Evolutionary conservation across 805 yeast species (phyloP).

Genomic region (Starmerella vaccinii): DNA sequence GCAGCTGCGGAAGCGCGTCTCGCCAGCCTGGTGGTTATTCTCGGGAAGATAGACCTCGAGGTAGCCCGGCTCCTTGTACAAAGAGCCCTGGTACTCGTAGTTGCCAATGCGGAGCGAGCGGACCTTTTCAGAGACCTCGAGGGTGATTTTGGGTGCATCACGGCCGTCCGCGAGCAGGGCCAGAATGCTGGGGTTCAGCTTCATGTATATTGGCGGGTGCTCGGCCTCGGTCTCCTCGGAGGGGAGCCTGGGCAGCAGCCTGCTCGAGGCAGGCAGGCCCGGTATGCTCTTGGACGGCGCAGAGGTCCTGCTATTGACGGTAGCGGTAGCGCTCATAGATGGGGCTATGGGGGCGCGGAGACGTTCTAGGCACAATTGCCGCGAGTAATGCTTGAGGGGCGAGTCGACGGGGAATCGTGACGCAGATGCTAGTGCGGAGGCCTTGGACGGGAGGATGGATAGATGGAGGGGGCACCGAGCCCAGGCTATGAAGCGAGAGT

Average conservation of each 20-base stretch:
- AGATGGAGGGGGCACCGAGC: too few relatives aligned
- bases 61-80: conserved; percentile 23
- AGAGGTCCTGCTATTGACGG: background rate
- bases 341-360: background rate
- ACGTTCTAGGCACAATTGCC: conserved; percentile 1
- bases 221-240: background rate
- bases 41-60: conserved; percentile 19
- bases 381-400: background rate
- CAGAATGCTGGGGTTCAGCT: conserved; percentile 18
- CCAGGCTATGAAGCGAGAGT: background rate
- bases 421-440: background rate
- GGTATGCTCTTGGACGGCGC: background rate
- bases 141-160: conserved; percentile 2
- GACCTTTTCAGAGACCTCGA: conserved; percentile 13
- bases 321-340: conserved; percentile 4
- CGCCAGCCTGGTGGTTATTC: background rate
- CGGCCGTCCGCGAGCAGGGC: conserved; percentile 6
- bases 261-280: conserved; percentile 5
- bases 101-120: conserved; percentile 18
- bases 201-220: conserved; percentile 25
- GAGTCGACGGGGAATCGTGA: background rate
- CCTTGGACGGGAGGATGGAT: too few relatives aligned
- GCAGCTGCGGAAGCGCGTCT: conserved; percentile 10
- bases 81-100: conserved; percentile 16
- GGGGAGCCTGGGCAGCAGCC: conserved; percentile 7